phyloP scores from a whole-genome alignment of 768 basidiomycete genomes.

The Lepiota subincarnata region DNA sequence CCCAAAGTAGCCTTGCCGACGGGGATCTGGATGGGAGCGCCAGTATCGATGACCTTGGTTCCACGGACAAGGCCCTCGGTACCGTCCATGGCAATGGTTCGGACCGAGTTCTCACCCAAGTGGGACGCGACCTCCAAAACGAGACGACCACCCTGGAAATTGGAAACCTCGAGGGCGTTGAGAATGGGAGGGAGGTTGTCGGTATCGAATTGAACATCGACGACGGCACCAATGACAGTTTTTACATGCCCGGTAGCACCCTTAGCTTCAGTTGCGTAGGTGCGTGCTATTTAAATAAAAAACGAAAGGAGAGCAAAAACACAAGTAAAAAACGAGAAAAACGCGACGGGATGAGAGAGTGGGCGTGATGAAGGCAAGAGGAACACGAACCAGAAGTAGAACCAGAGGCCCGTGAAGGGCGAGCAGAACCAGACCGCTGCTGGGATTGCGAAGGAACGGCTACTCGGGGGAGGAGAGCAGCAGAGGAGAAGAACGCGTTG shows the following conservation, averaged over 20 bases:
- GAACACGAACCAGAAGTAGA: constrained; percentile 49
- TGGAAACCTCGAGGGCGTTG: constrained; percentile 97
- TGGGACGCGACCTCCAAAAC: constrained; percentile 99
- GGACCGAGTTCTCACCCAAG: constrained; percentile 97
- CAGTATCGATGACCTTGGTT: constrained; percentile 95
- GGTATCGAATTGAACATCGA: constrained; percentile 97
- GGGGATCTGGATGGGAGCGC: constrained; percentile 93
- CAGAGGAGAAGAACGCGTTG: constrained; percentile 77
- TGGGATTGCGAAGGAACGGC: constrained; percentile 40
- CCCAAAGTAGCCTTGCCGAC: constrained; percentile 94
- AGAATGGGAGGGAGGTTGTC: constrained; percentile 96
- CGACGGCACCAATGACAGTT: constrained; percentile 99
- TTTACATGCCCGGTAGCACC: constrained; percentile 75
- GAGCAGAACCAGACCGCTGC: constrained; percentile 44
- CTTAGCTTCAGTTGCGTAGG: constrained; percentile 90
- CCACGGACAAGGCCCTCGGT: constrained; percentile 99
- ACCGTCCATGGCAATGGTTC: constrained; percentile 99
- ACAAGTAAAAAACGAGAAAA: constrained; percentile 16
- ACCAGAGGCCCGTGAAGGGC: constrained; percentile 44
- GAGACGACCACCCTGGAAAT: constrained; percentile 91
- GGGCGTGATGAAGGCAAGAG: constrained; percentile 13
- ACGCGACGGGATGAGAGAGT: constrained; percentile 17
- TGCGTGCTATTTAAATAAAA: constrained; percentile 48
- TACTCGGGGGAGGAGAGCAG: constrained; percentile 54
- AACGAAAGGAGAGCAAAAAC: constrained; percentile 17